Evolutionary conservation across 495 filamentous ascomycete genomes (phyloP).

Genomic region (Ramalina intermedia): DNA sequence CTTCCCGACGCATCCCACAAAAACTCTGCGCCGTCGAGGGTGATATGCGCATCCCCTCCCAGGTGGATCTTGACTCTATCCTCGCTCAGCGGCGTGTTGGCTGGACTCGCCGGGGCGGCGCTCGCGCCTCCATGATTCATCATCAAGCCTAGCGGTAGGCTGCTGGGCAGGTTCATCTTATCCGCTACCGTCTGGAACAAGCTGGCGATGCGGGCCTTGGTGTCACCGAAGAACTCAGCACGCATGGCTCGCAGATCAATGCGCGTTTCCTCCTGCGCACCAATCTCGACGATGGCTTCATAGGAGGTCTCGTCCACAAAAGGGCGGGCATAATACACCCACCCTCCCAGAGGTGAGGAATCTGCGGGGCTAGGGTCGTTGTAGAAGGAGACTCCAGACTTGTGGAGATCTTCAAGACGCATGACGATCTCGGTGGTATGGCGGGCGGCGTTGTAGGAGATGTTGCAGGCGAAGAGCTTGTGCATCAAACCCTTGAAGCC

Average conservation of each 20-base stretch:
- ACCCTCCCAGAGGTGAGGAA: constrained; percentile 29
- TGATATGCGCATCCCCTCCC: constrained; percentile 51
- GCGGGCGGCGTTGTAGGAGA: constrained; percentile 58
- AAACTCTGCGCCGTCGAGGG: constrained; percentile 49
- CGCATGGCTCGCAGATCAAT: constrained; percentile 42
- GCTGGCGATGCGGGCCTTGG: constrained; percentile 51
- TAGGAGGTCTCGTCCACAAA: constrained; percentile 59
- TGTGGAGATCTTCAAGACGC: constrained; percentile 69
- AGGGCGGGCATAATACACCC: constrained; percentile 68
- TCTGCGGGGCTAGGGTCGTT: constrained; percentile 23
- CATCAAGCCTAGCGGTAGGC: constrained; percentile 52
- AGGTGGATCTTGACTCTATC: constrained; percentile 54
- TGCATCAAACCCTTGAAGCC: constrained; percentile 87
- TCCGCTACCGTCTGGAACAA: constrained; percentile 69
- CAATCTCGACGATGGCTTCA: constrained; percentile 71
- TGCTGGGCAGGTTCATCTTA: constrained; percentile 59
- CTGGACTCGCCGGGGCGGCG: constrained; percentile 42
- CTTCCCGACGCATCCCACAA: constrained; percentile 6
- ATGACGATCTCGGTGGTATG: constrained; percentile 63
- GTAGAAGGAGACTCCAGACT: constrained; percentile 60
- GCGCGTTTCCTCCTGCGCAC: constrained; percentile 43
- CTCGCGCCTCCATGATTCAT: constrained; percentile 39
- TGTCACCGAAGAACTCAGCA: constrained; percentile 57
- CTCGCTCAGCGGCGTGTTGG: constrained; percentile 56
- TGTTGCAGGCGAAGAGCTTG: constrained; percentile 62